A percentile compares a stretch with the other conserved stretches of the same genome.
phyloP scores from a whole-genome alignment of 306 rosid species.

The Vicia faba region DNA sequence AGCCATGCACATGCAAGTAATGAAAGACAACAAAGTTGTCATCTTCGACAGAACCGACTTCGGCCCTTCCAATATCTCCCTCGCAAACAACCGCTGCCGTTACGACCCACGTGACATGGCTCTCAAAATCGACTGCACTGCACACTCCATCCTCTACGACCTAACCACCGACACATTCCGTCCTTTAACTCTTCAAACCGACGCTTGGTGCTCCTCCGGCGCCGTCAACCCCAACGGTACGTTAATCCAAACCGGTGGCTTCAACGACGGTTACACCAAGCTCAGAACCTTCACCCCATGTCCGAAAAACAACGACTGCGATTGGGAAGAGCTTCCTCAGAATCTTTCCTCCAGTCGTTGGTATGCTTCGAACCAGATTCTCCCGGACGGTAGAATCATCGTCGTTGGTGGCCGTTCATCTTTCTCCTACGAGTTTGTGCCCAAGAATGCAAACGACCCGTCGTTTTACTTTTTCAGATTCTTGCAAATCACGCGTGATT shows the following conservation, averaged over 20 bases:
- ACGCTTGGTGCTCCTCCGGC: slow-evolving; percentile 89
- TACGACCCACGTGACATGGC: slow-evolving; percentile 36
- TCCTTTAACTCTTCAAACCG: slow-evolving; percentile 58
- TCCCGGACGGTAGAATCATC: slow-evolving; percentile 61
- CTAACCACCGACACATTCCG: slow-evolving; percentile 48
- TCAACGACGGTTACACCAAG: slow-evolving; percentile 52
- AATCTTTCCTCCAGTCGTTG: slow-evolving; percentile 48
- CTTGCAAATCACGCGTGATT: slow-evolving; percentile 59
- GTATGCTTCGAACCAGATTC: slow-evolving; percentile 72
- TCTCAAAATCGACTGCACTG: slow-evolving; percentile 68
- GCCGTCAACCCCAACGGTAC: slow-evolving; percentile 52
- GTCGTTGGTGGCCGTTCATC: slow-evolving; percentile 59
- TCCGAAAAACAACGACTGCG: slow-evolving; percentile 44
- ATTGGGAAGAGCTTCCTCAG: slow-evolving; percentile 51
- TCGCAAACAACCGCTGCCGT: slow-evolving; percentile 42
- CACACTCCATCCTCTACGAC: slow-evolving; percentile 76
- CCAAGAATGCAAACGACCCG: slow-evolving; percentile 34
- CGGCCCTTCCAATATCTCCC: slow-evolving; percentile 76
- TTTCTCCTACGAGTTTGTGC: slow-evolving; percentile 69
- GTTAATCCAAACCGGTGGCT: slow-evolving; percentile 77
- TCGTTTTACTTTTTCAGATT: slow-evolving; percentile 41
- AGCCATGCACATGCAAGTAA: slow-evolving; percentile 94
- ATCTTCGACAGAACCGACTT: slow-evolving; percentile 76
- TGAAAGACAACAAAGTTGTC: slow-evolving; percentile 62
- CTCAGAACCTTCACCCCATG: slow-evolving; percentile 58